Evolutionary conservation across 495 filamentous ascomycete species (phyloP).

Genomic region (Penicillium waksmanii): DNA sequence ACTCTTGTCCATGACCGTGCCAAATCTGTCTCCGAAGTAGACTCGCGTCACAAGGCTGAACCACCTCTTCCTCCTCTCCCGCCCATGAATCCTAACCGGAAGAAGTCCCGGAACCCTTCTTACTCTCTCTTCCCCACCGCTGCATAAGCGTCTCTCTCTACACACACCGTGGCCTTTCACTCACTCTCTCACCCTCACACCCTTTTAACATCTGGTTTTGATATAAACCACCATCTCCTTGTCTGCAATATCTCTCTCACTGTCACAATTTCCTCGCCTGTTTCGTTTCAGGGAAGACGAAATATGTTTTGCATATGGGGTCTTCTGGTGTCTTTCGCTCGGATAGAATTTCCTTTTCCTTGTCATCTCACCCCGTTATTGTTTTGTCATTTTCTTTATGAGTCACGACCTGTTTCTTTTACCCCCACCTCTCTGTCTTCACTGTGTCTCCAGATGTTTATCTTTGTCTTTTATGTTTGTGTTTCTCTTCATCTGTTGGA

Average conservation of each 20-base stretch:
- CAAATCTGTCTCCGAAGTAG: constrained; percentile 43
- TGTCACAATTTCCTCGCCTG: constrained; percentile 13
- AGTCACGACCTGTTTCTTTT: constrained; percentile 12
- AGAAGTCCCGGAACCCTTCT: constrained; percentile 42
- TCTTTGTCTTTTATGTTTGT: not conserved
- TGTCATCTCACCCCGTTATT: not conserved
- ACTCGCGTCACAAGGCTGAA: constrained; percentile 17
- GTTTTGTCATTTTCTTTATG: not conserved
- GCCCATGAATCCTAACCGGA: constrained; percentile 27
- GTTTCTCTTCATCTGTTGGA: constrained; percentile 7
- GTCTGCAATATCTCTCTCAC: not conserved
- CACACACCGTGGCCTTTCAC: not conserved
- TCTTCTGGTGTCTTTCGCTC: constrained; percentile 21
- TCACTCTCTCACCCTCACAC: not conserved
- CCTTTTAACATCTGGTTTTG: constrained; percentile 2
- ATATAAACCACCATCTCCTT: not conserved
- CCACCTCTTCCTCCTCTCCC: constrained; percentile 21
- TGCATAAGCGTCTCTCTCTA: constrained; percentile 13
- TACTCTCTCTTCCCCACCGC: constrained; percentile 51
- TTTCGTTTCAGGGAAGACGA: constrained; percentile 2
- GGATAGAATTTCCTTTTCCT: constrained; percentile 17
- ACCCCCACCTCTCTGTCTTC: not conserved
- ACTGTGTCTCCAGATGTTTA: constrained; percentile 3
- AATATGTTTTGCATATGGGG: constrained; percentile 17
- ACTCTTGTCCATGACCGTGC: constrained; percentile 38